Conservation (phyloP, 495 filamentous ascomycete genomes). For the Amphirosellinia nigrospora region DNA sequence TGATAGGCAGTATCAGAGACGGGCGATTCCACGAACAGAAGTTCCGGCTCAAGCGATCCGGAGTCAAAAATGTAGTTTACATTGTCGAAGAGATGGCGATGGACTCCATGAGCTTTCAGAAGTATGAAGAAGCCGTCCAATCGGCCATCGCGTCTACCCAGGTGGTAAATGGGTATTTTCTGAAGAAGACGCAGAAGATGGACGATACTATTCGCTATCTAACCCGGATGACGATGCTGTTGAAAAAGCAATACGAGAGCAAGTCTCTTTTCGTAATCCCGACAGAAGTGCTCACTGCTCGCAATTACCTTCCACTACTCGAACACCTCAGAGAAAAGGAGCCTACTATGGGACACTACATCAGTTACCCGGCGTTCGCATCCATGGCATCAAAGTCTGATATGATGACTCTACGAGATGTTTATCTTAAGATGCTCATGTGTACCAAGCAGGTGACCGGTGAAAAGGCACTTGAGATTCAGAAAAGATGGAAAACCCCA, state of each 20-base stretch:
- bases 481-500: constrained; percentile 76
- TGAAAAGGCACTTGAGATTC: constrained; percentile 83
- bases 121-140: constrained; percentile 69
- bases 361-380: constrained; percentile 75
- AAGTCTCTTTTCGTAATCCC: constrained; percentile 65
- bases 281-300: constrained; percentile 66
- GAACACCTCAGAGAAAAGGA: constrained; percentile 56
- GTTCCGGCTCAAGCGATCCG: constrained; percentile 74
- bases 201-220: constrained; percentile 85
- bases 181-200: constrained; percentile 76
- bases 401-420: constrained; percentile 71
- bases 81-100: constrained; percentile 77
- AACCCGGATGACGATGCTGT: constrained; percentile 72
- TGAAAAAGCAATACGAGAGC: constrained; percentile 69
- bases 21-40: constrained; percentile 88
- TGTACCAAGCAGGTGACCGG: constrained; percentile 77
- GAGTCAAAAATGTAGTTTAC: constrained; percentile 78
- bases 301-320: constrained; percentile 73
- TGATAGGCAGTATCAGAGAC: constrained; percentile 80
- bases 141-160: constrained; percentile 81
- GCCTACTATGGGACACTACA: constrained; percentile 61
- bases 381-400: constrained; percentile 77
- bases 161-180: constrained; percentile 81
- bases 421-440: constrained; percentile 90
- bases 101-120: constrained; percentile 51